Evolutionary conservation across 257 asterid species (phyloP).

Genomic region (Perilla frutescens): DNA sequence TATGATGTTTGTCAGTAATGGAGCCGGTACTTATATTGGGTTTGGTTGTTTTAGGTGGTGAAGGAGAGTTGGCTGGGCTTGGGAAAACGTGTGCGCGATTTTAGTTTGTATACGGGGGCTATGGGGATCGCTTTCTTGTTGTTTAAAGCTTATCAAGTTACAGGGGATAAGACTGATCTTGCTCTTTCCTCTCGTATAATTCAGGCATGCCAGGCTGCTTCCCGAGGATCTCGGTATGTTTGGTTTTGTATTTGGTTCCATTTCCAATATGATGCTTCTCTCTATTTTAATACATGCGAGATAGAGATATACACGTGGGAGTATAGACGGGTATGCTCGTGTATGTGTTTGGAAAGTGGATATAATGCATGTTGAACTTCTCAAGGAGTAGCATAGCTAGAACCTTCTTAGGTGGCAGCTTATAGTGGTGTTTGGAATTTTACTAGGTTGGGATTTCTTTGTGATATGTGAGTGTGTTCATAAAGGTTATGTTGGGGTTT

Average conservation of each 20-base stretch:
- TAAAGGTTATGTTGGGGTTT: slow-evolving; percentile 6
- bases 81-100: slow-evolving; percentile 66
- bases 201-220: slow-evolving; percentile 64
- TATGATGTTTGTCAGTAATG: neutral
- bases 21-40: neutral
- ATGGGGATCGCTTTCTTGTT: slow-evolving; percentile 84
- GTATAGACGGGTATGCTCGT: too few species aligned
- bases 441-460: neutral
- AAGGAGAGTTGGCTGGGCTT: slow-evolving; percentile 69
- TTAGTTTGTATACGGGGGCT: slow-evolving; percentile 71
- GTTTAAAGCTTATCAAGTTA: slow-evolving; percentile 74
- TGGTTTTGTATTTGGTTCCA: slow-evolving; percentile 1
- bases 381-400: neutral
- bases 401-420: neutral
- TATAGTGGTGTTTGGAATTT: neutral
- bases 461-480: neutral
- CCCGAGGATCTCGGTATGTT: slow-evolving; percentile 62
- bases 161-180: slow-evolving; percentile 60
- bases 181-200: slow-evolving; percentile 61
- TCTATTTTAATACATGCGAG: too few species aligned
- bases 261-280: neutral
- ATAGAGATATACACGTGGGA: too few species aligned
- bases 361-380: neutral
- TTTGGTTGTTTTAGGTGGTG: slow-evolving; percentile 59
- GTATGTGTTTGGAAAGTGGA: neutral